Base-by-base conservation (phyloP, 2,329 filamentous ascomycete genomes). In the Aspergillus sp. region DNA sequence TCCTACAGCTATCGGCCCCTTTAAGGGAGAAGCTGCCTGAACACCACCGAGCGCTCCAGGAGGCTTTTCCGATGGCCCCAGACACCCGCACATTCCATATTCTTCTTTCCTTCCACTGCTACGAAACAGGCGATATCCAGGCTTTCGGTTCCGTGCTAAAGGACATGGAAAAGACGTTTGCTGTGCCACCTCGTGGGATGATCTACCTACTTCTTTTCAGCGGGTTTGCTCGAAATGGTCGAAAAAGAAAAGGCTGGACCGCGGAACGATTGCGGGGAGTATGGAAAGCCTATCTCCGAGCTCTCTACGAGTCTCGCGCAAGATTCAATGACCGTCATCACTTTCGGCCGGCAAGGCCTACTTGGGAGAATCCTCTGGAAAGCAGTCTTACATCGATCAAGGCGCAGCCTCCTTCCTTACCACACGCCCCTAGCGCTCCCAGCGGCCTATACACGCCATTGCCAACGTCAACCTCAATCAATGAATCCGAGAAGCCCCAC, bases 131-230 rank as follows among this genome's bases (percentile, higher is more conserved):
- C 14, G 81, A 95, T 58, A 78, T 97, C 19, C 76, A 84, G 38
- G 84, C 84, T 57, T 84, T 95, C 11, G 82, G 84, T 10, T 81
- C 84, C 45, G 82, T 91, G 42, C 75, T 99, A 19, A 81, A 84
- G 44, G 93, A 97, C 68, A 96, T 97, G 91, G 71, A 76, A 50
- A 83, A 82, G 51, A 73, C 76, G 34, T 85, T 86, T 59, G 74
- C 80, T 3, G 78, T 96, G 3, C 82, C 85, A 0, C 75, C 93
- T 14, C 85, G 93, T 55, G 88, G 88, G 5, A 82, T 87, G 52
- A 82, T 96, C 20, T 97, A 93, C 64, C 77, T 94, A 34, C 81
- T 88, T 6, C 77, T 97, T 3, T 89, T 97, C 73, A 87, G 90
- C 62, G 91, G 89, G 0, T 99, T 97, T 66, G 79, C 81, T 29